Base-by-base conservation (phyloP, 1,139 yeast species). In the Scheffersomyces stambukii region DNA sequence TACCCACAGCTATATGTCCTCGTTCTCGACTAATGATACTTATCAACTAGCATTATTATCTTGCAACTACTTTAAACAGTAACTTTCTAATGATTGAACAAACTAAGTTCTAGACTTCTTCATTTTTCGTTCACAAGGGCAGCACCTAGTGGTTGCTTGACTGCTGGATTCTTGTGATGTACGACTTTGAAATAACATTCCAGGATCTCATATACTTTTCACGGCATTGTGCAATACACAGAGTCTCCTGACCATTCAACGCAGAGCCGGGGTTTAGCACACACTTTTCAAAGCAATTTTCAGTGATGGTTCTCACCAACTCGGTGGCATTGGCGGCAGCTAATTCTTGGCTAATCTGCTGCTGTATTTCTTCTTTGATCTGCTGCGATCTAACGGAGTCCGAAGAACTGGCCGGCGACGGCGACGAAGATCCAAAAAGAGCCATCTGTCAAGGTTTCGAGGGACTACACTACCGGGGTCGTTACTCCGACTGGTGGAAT, bases 281-380 rank as follows among this genome's bases (percentile, higher is more conserved):
- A 57, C 97, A 88, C 52, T 77, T 75, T 30, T 80, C 81, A 53
- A 82, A 88, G 54, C 96, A 88, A 64, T 84, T 83, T 44, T 81
- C 89, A n/a, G 95, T 81, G 53, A 85, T 74, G 48, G 84, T 81
- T 59, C 80, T 81, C 25, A 88, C 94, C 35, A 88, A 65, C 49
- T 85, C 91, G 4, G 93, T 80, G 21, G 95, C 96, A 57, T 86
- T 85, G 14, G 88, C 91, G 17, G 86, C 76, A 2, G 95, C 96
- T 38, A 88, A 65, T 51, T 88, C 96, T 51, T 80, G 86, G 23
- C 80, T 65, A 38, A 88, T 79, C 50, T 82, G 88, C 20, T 70
- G 66, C 53, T 84, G 83, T 35, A 86, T 63, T 48, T 80, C 77
- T 25, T 70, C 69, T 50, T 80, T 80, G 30, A 61, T 40, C 31